Conservation (phyloP, 139 green algal genomes). For the Dunaliella sp. region DNA sequence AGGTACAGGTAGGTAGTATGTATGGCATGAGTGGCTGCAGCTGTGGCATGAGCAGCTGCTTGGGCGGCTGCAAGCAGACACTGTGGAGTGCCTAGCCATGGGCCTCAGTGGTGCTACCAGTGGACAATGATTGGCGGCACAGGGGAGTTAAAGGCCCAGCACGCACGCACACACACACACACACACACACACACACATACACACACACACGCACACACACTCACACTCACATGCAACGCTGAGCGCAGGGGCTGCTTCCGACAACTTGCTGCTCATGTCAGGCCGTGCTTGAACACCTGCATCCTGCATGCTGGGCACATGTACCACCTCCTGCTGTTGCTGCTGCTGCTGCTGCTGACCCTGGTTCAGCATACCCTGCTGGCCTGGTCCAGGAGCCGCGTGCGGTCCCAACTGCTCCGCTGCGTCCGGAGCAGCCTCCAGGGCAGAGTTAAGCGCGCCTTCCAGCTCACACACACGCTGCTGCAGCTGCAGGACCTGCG, state of each 20-base stretch:
- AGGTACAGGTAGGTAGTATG: no score
- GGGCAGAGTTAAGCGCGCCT: no score
- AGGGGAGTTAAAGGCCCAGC: no score
- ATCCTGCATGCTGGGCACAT: background rate
- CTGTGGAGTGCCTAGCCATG: no score
- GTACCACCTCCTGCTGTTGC: background rate
- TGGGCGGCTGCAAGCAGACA: no score
- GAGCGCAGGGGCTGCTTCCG: background rate
- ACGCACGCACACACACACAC: background rate
- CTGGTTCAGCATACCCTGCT: background rate
- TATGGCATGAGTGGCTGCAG: no score
- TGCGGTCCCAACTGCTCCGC: background rate
- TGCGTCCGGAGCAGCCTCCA: no score
- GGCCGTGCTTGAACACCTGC: background rate
- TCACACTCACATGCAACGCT: background rate
- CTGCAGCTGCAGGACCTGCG: conserved; percentile 4
- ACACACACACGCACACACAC: background rate
- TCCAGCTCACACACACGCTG: background rate
- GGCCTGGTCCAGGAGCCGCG: background rate
- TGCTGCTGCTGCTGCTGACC: background rate
- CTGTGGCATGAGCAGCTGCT: no score
- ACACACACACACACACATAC: background rate
- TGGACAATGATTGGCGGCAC: no score
- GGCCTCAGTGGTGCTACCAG: no score
- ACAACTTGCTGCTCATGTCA: background rate